Evolutionary conservation across 2,329 filamentous ascomycete species (phyloP), one percentile per base, ranked within the genome.

Genomic region (Microcyclosporella mali): DNA sequence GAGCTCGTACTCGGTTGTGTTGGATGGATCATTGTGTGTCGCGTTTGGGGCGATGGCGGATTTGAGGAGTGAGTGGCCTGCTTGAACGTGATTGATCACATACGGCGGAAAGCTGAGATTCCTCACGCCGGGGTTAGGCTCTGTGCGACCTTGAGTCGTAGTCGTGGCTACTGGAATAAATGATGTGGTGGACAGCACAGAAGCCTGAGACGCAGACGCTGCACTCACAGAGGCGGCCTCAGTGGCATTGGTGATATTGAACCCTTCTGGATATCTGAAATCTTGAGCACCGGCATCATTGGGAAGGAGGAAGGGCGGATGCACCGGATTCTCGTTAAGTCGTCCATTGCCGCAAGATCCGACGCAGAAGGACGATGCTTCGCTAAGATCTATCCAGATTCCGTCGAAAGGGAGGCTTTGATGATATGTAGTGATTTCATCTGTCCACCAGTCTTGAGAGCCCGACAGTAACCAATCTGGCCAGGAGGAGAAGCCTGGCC

Each of bases 361-460:
- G 12, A 45, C 41, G 30, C 51, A 55, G 42, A 57, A 57, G 3
- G 49, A 52, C 2, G 49, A 46, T 16, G 49, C 45, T 41, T 58
- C 54, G 32, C 37, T 51, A 6, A 58, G 33, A 42, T 57, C 55
- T 17, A 58, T 57, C 55, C 55, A 58, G 40, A 58, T 51, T 9
- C 52, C 55, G 36, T 55, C 52, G 21, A 47, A 14, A 48, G 45
- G 9, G 31, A 46, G 17, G 43, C 31, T 6, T 45, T 34, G 31
- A 51, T 40, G 28, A 39, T 41, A 55, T 3, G 31, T 41, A 2
- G 37, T 16, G 19, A 58, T 37, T 40, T 57, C 52, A 17, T 53
- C 40, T 3, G 53, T 50, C 45, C 51, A 57, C 45, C 53, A 56
- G 11, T 46, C 38, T 31, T 58, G 48, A 6, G 56, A 46, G 19